Percentiles rank a stretch among this genome's conserved stretches.
phyloP scores from a whole-genome alignment of 2,329 filamentous ascomycete species.

The Colletotrichum abscissum region DNA sequence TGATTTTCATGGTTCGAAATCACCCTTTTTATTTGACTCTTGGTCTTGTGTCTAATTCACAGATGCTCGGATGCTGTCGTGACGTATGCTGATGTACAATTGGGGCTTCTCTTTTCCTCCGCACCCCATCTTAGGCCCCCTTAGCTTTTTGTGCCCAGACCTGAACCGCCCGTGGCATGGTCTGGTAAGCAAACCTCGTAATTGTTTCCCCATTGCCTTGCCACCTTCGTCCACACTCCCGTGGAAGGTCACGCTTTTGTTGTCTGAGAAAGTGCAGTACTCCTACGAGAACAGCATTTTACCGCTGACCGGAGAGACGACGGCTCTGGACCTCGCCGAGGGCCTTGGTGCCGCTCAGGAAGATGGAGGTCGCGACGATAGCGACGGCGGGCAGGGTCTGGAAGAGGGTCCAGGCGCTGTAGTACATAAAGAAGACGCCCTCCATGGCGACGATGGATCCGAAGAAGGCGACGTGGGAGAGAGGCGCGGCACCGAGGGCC shows the following conservation, averaged over 20 bases:
- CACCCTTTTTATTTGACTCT: conserved; percentile 11
- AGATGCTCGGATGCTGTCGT: conserved; percentile 32
- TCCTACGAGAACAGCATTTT: conserved; percentile 38
- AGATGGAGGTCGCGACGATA: conserved; percentile 76
- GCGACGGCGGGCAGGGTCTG: conserved; percentile 82
- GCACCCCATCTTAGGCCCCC: not conserved
- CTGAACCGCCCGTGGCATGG: not conserved
- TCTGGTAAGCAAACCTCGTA: not conserved
- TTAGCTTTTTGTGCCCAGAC: not conserved
- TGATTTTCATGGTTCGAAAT: conserved; percentile 3
- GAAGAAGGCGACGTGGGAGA: conserved; percentile 87
- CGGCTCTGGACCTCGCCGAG: conserved; percentile 93
- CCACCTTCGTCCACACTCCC: not conserved
- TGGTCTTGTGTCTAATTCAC: conserved; percentile 28
- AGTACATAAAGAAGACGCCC: conserved; percentile 94
- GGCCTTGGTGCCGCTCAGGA: conserved; percentile 89
- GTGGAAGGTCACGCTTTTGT: not conserved
- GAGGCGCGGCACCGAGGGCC: conserved; percentile 79
- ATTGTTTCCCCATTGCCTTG: not conserved
- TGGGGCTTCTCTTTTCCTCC: not conserved
- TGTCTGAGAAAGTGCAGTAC: not conserved
- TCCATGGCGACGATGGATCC: conserved; percentile 90
- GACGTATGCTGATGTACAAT: conserved; percentile 33
- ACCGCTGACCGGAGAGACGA: conserved; percentile 79
- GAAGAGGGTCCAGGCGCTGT: conserved; percentile 91